Base-by-base conservation (phyloP, 163 green algal species). In the Botryococcus braunii region DNA sequence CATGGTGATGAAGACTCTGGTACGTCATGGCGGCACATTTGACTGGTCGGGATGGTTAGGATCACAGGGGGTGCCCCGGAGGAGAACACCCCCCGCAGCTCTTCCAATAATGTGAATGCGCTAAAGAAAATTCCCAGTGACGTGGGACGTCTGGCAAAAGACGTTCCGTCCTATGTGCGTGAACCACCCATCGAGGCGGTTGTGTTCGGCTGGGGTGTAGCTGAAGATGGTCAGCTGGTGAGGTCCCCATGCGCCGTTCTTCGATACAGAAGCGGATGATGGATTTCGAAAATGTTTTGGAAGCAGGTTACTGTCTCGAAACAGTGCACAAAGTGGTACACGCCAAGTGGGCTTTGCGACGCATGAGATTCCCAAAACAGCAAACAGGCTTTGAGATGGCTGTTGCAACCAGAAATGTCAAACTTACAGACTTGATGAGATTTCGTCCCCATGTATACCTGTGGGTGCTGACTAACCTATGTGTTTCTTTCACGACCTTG, bases 171-270 rank as follows among this genome's bases (percentile, higher is more conserved):
- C 0, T 89, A 81, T 57, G 77, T 86, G 9, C 66, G 40, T 4
- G 55, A 79, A 11, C 88, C 88, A 0, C 89, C 90, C 4, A 83
- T 95, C 2, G 89, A 95, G 66, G 79, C 88, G 6, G 90, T 96
- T 0, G 82, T 94, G 31, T 95, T 95, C 75, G 87, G 73, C 7
- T 97, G 84, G 81, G 91, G 91, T 32, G 86, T 89, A 0, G 83
- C 77, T 60, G 91, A 97, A 62, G 91, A 97, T 66, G 82, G 85
- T 0, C 89, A 96, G 78, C 79, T 96, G 66, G 81, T 81, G 66
- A 25, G 27, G 40, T 5, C 5, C 50, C 36, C 35, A 31, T 63
- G n/a, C 38, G 11, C 6, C 61, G n/a, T 57, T 25, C 40, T 39
- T 59, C 9, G 13, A n/a, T 29, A 34, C 29, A 5, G 32, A 62